Base-by-base conservation (phyloP, 2,329 filamentous ascomycete species). In the Ampelomyces quisqualis region DNA sequence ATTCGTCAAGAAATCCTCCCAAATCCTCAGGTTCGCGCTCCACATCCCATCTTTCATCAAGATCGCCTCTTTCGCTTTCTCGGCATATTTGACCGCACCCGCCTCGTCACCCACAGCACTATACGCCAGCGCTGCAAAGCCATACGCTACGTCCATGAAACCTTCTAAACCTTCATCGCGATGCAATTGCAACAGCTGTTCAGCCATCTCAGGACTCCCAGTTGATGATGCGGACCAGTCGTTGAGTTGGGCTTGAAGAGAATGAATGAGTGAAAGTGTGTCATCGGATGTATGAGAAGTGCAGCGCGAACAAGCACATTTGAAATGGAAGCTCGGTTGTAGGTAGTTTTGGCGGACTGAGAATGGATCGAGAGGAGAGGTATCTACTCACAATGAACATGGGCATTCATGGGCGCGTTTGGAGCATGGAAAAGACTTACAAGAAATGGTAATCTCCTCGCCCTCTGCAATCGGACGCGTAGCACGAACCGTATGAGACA, bases 401-500 rank as follows among this genome's bases (percentile, higher is more conserved):
- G n/a, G 7, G 7, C 6, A 14, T 11, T 20, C 11, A 23, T 5
- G 14, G 4, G 13, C 6, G 21, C 5, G 21, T n/a, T 14, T 20
- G 9, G 5, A n/a, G n/a, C n/a, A n/a, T n/a, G n/a, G n/a, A n/a
- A n/a, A n/a, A n/a, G n/a, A 27, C 38, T 21, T 55, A 62, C 58
- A 73, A n/a, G 70, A 64, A 17, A 73, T 71, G 0, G 60, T 68
- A 5, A 73, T 67, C 43, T 73, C 71, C 33, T 71, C 68, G 9
- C 62, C 68, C 14, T 49, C 13, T 9, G 43, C 44, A 17, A 70
- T 62, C 3, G 58, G 54, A 14, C 69, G 48, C 1, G 64, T 65
- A 1, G 63, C 67, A 29, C 64, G 62, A 0, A 72, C 68, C n/a
- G 62, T 60, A 38, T 73, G 70, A n/a, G 67, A 68, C 3, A 73